phyloP scores from a whole-genome alignment of 2,329 filamentous ascomycete species.

The Alternaria sp. region DNA sequence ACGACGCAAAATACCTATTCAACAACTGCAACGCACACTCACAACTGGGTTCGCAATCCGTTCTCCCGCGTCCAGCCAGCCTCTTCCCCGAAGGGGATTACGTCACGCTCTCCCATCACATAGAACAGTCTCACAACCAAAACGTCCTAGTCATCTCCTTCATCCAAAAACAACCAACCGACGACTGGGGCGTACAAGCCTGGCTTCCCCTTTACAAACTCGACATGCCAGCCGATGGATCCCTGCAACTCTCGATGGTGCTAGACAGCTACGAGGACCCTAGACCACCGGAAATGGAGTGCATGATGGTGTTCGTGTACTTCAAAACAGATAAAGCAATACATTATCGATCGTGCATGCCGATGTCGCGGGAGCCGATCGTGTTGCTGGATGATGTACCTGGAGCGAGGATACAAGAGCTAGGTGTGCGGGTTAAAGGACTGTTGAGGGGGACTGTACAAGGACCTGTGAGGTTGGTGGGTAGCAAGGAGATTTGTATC shows the following conservation, averaged over 20 bases:
- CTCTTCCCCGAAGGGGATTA: not conserved
- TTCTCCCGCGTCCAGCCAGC: slow-evolving; percentile 32
- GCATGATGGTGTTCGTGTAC: slow-evolving; percentile 17
- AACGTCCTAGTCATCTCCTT: slow-evolving; percentile 28
- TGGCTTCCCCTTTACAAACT: slow-evolving; percentile 42
- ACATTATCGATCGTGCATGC: too few relatives aligned
- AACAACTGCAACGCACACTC: slow-evolving; percentile 27
- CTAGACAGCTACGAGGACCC: not conserved
- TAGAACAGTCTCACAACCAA: slow-evolving; percentile 13
- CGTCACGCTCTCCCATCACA: slow-evolving; percentile 14
- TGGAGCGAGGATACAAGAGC: slow-evolving; percentile 24
- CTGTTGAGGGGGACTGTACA: not conserved
- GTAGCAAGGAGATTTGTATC: slow-evolving; percentile 27
- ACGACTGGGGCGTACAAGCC: slow-evolving; percentile 1
- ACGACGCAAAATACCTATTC: slow-evolving; percentile 21
- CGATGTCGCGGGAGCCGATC: not conserved
- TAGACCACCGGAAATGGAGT: not conserved
- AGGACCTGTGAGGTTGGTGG: slow-evolving; percentile 3
- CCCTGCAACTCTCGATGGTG: slow-evolving; percentile 18
- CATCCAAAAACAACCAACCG: not conserved
- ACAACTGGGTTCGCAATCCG: slow-evolving; percentile 44
- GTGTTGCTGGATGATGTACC: not conserved
- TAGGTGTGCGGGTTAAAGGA: slow-evolving; percentile 30
- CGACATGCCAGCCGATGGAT: slow-evolving; percentile 39
- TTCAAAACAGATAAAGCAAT: slow-evolving; percentile 17